Percentiles rank a stretch among this genome's conserved stretches.
Evolutionary conservation across 2,329 filamentous ascomycete genomes (phyloP).

Genomic region (Chrysosporium keratinophilum): DNA sequence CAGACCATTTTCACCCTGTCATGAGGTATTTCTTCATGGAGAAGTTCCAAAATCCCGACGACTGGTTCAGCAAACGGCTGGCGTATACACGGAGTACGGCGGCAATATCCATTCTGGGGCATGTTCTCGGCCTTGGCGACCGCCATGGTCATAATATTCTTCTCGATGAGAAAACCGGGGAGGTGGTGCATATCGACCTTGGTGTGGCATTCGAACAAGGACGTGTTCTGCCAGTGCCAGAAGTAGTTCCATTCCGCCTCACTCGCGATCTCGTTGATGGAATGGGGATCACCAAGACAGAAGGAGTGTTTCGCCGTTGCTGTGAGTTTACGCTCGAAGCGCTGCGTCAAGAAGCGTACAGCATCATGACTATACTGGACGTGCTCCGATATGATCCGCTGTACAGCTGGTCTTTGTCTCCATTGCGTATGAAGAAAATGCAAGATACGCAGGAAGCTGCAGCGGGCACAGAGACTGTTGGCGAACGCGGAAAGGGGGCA

Average conservation of each 20-base stretch:
- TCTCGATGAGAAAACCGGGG: constrained; percentile 76
- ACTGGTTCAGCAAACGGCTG: constrained; percentile 83
- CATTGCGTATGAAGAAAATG: constrained; percentile 55
- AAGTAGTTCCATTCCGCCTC: constrained; percentile 88
- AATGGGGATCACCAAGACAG: constrained; percentile 90
- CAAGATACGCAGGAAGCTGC: constrained; percentile 45
- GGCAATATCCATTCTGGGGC: constrained; percentile 87
- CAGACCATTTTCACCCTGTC: constrained; percentile 76
- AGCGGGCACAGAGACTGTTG: constrained; percentile 30
- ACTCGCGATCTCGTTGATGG: constrained; percentile 93
- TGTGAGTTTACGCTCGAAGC: constrained; percentile 97
- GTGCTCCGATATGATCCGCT: constrained; percentile 96
- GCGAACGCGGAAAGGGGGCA: constrained; percentile 25
- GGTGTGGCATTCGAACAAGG: constrained; percentile 96
- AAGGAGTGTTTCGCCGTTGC: constrained; percentile 93
- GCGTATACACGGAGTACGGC: constrained; percentile 91
- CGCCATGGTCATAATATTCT: constrained; percentile 95
- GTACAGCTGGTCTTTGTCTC: constrained; percentile 87
- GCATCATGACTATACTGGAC: constrained; percentile 97
- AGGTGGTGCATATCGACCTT: constrained; percentile 93
- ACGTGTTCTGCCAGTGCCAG: constrained; percentile 85
- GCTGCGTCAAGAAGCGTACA: constrained; percentile 85
- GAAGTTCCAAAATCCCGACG: constrained; percentile 81
- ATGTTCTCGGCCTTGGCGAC: constrained; percentile 86
- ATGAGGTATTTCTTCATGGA: constrained; percentile 98